These are phyloP conservation scores for Asclepias syriaca DNA, from an alignment of 257 asterid genomes.

Conservation along the genomic window DNA sequence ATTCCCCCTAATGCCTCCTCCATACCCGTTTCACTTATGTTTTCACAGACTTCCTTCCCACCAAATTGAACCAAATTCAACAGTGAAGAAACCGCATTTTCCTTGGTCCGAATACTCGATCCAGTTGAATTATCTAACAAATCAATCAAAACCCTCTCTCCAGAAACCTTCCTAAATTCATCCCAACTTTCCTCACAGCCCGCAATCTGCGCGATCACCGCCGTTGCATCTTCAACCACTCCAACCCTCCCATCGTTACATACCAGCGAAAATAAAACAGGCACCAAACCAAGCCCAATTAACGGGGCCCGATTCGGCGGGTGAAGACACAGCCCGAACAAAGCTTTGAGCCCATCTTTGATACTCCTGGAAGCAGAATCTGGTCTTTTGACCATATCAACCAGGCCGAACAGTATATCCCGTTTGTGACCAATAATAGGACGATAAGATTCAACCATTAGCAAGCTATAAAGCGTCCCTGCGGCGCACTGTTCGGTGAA, in stretches of 20 bases:
- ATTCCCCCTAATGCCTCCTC: conserved; percentile 81
- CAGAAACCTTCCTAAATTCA: conserved; percentile 57
- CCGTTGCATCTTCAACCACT: conserved; percentile 82
- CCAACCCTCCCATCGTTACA: conserved; percentile 69
- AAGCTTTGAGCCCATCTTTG: conserved; percentile 76
- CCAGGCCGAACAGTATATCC: conserved; percentile 75
- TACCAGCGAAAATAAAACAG: conserved; percentile 60
- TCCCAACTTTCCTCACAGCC: conserved; percentile 92
- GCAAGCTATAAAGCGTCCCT: conserved; percentile 67
- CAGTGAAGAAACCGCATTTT: conserved; percentile 68
- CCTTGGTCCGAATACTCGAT: conserved; percentile 70
- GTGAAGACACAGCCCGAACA: conserved; percentile 66
- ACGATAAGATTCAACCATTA: conserved; percentile 55
- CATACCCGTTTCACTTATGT: conserved; percentile 45
- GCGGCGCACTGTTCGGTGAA: conserved; percentile 79
- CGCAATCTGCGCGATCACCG: conserved; percentile 87
- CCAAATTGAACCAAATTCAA: conserved; percentile 75
- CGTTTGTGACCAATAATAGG: conserved; percentile 82
- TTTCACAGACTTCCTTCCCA: conserved; percentile 45
- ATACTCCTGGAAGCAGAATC: conserved; percentile 62
- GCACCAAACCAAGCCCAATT: conserved; percentile 78
- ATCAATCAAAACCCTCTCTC: conserved; percentile 72
- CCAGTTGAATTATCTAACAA: conserved; percentile 74
- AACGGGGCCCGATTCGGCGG: conserved; percentile 66
- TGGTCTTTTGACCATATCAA: conserved; percentile 48